These are phyloP conservation scores for Leccinum sublutescens DNA, from an alignment of 768 basidiomycete genomes.

Conservation along the genomic window DNA sequence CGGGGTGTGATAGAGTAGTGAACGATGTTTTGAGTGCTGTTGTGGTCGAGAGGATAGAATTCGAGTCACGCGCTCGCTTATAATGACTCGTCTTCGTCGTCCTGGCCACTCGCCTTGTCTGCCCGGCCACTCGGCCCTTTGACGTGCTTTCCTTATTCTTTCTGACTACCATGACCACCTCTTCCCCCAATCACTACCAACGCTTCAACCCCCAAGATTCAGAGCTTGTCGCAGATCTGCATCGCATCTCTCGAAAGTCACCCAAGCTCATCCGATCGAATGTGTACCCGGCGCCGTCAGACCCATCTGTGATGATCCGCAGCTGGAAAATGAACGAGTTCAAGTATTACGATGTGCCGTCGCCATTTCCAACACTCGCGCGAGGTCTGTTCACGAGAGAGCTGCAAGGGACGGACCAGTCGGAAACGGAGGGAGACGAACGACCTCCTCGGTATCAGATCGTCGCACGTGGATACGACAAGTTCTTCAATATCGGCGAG, in stretches of 20 bases:
- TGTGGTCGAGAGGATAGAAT: not conserved
- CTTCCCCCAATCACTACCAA: not conserved
- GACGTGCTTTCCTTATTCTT: not conserved
- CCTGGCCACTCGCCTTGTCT: constrained; percentile 3
- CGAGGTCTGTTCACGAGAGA: constrained; percentile 82
- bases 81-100: constrained; percentile 1
- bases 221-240: constrained; percentile 55
- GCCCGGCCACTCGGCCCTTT: constrained; percentile 4
- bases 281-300: constrained; percentile 55
- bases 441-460: constrained; percentile 50
- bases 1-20: too few species aligned
- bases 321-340: constrained; percentile 99
- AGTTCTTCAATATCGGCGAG: constrained; percentile 98
- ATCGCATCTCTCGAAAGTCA: constrained; percentile 48
- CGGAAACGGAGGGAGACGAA: constrained; percentile 30
- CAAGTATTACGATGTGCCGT: constrained; percentile 87
- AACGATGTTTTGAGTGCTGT: too few species aligned
- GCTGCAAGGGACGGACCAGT: constrained; percentile 22
- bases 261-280: constrained; percentile 67
- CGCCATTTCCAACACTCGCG: constrained; percentile 93
- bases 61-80: constrained; percentile 4
- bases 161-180: not conserved
- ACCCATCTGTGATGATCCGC: constrained; percentile 52
- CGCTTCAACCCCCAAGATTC: constrained; percentile 46
- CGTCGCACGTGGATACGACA: constrained; percentile 92